A percentile compares a stretch with the other conserved stretches of the same genome.
phyloP scores from a whole-genome alignment of 345 rosid genomes.

The Conringia planisiliqua region DNA sequence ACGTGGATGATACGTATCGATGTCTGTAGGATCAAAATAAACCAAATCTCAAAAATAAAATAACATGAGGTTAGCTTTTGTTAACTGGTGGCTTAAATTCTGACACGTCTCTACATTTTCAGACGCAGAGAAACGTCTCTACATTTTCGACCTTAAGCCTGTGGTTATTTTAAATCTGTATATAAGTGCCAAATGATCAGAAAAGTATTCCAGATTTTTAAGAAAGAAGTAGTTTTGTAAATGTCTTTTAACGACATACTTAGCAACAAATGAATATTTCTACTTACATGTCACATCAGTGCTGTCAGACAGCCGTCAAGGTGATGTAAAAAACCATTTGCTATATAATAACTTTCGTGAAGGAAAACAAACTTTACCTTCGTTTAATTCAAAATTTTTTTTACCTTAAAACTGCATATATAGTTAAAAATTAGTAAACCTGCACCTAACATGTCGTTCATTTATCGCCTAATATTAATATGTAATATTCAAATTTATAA shows the following conservation, averaged over 20 bases:
- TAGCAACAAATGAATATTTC: not conserved
- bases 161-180: not conserved
- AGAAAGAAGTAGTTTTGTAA: not conserved
- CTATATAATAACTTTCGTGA: not conserved
- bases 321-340: not conserved
- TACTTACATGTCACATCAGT: not conserved
- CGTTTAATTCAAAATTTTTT: not conserved
- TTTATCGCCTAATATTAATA: not conserved
- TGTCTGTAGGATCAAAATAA: not conserved
- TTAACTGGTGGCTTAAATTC: not conserved
- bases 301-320: conserved; percentile 13
- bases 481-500: too few species aligned
- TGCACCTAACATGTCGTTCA: not conserved
- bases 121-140: not conserved
- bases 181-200: not conserved
- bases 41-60: not conserved
- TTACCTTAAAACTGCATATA: not conserved
- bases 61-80: not conserved
- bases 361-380: not conserved
- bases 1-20: not conserved
- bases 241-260: not conserved
- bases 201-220: not conserved
- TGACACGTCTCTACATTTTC: conserved; percentile 9
- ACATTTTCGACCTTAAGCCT: not conserved
- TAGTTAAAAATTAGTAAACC: not conserved